phyloP scores from a whole-genome alignment of 768 basidiomycete species.

The Tricholoma bakamatsutake region DNA sequence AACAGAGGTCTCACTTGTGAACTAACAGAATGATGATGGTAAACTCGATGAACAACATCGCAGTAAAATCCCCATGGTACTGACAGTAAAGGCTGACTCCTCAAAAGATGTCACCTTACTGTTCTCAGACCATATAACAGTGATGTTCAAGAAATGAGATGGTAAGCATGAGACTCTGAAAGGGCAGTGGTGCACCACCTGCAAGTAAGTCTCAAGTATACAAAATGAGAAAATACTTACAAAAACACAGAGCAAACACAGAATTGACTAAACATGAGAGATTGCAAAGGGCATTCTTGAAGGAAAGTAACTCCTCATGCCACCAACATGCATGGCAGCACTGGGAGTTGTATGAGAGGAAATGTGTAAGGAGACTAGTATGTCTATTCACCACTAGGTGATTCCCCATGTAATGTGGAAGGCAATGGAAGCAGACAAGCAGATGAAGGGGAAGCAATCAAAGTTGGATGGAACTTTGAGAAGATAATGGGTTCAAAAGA shows the following conservation, averaged over 20 bases:
- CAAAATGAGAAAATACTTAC: background rate
- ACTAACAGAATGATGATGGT: background rate
- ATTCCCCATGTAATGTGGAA: background rate
- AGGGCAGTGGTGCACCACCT: background rate
- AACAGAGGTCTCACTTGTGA: background rate
- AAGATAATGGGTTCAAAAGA: background rate
- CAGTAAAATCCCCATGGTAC: background rate
- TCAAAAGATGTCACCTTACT: background rate
- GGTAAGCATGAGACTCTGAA: background rate
- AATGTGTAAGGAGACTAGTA: background rate
- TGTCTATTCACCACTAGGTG: no score
- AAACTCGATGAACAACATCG: no score
- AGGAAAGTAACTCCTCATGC: background rate
- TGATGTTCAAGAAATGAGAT: background rate
- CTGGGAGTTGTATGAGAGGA: background rate
- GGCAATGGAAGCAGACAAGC: background rate
- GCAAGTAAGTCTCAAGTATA: background rate
- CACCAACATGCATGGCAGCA: background rate
- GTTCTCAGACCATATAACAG: background rate
- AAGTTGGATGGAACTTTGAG: background rate
- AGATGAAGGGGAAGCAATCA: background rate
- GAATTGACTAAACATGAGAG: background rate
- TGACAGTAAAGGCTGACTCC: background rate
- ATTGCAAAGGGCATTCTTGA: background rate
- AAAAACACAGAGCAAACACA: background rate